phyloP scores from a whole-genome alignment of 2,329 filamentous ascomycete species.

The Tolypocladium sp. region DNA sequence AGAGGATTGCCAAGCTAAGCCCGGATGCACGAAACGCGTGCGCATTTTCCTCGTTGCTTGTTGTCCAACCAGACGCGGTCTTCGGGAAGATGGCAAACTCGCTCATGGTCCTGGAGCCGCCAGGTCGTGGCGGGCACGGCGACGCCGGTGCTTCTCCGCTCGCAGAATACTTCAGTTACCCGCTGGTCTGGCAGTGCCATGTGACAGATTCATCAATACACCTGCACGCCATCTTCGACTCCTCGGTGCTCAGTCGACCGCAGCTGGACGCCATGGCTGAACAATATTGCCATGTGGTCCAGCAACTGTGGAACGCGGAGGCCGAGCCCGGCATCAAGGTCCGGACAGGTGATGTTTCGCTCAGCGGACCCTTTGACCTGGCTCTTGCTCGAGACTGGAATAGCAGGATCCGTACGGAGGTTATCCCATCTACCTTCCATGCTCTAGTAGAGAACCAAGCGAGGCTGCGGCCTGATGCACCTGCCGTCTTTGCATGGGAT shows the following conservation, averaged over 20 bases:
- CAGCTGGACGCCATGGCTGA: not conserved
- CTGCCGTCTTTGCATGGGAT: conserved; percentile 34
- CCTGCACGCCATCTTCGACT: not conserved
- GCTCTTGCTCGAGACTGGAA: not conserved
- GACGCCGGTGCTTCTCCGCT: too few species aligned
- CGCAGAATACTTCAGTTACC: not conserved
- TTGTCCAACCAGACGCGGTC: not conserved
- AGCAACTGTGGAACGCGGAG: not conserved
- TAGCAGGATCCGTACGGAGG: not conserved
- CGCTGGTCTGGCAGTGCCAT: not conserved
- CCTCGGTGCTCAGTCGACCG: not conserved
- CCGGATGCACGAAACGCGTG: not conserved
- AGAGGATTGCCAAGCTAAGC: not conserved
- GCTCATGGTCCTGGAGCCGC: not conserved
- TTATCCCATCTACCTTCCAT: not conserved
- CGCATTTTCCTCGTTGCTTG: not conserved
- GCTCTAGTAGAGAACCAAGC: conserved; percentile 17
- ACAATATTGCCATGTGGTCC: not conserved
- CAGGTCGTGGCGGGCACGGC: not conserved
- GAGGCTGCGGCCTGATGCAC: conserved; percentile 16
- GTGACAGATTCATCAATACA: not conserved
- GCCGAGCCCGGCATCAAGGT: not conserved
- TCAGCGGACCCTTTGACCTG: not conserved
- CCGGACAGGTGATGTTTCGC: too few species aligned
- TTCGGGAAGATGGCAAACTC: not conserved